phyloP scores from a whole-genome alignment of 768 basidiomycete species.

The Naematelia encephala region DNA sequence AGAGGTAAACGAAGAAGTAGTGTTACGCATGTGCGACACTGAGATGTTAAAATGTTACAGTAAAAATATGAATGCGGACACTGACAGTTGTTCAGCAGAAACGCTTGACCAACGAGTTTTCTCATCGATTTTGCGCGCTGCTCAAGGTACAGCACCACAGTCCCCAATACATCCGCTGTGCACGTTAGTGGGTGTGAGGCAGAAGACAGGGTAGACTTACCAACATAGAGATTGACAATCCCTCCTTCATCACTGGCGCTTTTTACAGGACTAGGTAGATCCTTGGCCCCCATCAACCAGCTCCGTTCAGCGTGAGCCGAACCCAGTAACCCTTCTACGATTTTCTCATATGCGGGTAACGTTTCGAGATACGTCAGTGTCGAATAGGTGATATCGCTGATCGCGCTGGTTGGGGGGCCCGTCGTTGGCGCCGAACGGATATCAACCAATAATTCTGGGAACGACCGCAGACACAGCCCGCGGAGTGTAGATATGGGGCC shows the following conservation, averaged over 20 bases:
- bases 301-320: conserved; percentile 44
- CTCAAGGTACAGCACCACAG: conserved; percentile 35
- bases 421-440: conserved; percentile 22
- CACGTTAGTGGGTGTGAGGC: background rate
- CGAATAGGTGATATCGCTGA: conserved; percentile 41
- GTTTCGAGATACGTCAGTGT: conserved; percentile 44
- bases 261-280: conserved; percentile 30
- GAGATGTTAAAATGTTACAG: conserved; percentile 2
- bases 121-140: conserved; percentile 30
- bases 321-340: conserved; percentile 33
- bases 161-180: conserved; percentile 43
- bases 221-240: conserved; percentile 42
- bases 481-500: conserved; percentile 24
- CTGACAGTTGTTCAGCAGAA: conserved; percentile 47
- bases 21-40: conserved; percentile 49
- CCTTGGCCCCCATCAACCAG: conserved; percentile 49
- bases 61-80: background rate
- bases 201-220: conserved; percentile 13
- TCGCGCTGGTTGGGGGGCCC: conserved; percentile 17
- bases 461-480: conserved; percentile 32
- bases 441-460: conserved; percentile 49
- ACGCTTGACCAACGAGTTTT: conserved; percentile 34
- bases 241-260: conserved; percentile 39
- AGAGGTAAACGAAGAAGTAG: conserved; percentile 35
- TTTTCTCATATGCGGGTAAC: conserved; percentile 35